Evolutionary conservation across 2,329 filamentous ascomycete genomes (phyloP).

Genomic region (Apiospora saccharicola): DNA sequence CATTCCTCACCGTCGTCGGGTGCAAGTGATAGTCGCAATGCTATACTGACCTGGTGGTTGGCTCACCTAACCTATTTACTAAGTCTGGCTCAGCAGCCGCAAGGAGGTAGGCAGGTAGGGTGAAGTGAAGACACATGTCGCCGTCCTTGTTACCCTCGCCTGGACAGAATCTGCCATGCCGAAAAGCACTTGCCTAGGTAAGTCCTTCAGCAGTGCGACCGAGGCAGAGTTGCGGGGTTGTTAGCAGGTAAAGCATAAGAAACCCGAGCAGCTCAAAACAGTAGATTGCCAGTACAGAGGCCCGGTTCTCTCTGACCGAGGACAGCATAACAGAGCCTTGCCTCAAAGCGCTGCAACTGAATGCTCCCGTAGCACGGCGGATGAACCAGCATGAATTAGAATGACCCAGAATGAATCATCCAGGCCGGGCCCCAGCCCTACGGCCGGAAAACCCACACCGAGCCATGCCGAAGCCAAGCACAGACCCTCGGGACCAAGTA

Average conservation of each 20-base stretch:
- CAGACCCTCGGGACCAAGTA: conserved; percentile 5
- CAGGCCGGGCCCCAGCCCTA: conserved; percentile 10
- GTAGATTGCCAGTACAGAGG: not conserved
- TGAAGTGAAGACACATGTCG: conserved; percentile 3
- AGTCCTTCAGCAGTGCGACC: conserved; percentile 4
- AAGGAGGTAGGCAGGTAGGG: not conserved
- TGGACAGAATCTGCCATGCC: not conserved
- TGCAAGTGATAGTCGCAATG: not conserved
- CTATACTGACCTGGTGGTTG: not conserved
- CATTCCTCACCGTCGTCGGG: conserved; percentile 14
- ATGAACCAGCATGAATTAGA: conserved; percentile 3
- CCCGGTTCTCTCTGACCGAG: not conserved
- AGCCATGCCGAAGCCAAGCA: conserved; percentile 11
- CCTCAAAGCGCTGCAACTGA: not conserved
- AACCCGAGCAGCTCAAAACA: not conserved
- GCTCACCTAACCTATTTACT: not conserved
- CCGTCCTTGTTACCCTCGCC: not conserved
- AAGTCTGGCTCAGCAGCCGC: too few species aligned
- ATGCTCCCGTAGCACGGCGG: not conserved
- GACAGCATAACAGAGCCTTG: not conserved
- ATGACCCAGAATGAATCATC: conserved; percentile 21
- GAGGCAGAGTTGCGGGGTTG: not conserved
- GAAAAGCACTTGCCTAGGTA: not conserved
- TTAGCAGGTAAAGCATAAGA: not conserved
- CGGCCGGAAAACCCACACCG: conserved; percentile 19